Evolutionary conservation across 1,284 basidiomycete species (phyloP).

Genomic region (Uromyces viciae-fabae): DNA sequence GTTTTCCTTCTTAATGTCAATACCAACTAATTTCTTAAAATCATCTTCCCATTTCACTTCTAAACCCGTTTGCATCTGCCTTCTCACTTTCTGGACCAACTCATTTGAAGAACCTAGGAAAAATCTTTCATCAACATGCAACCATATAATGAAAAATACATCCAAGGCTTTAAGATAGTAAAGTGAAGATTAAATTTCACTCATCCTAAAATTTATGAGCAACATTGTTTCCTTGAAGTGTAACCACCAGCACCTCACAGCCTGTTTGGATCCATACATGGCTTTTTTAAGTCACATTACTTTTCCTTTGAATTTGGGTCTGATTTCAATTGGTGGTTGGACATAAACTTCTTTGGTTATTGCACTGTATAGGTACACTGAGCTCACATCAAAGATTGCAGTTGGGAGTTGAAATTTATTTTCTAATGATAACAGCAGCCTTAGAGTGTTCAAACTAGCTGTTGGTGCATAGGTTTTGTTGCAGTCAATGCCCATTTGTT

Average conservation of each 20-base stretch:
- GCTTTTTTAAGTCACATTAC: no score
- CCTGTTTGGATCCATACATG: no score
- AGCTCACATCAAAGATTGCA: neutral
- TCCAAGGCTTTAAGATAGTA: no score
- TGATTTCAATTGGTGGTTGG: neutral
- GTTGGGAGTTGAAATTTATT: neutral
- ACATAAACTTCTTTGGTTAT: neutral
- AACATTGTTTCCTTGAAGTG: no score
- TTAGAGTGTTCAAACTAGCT: neutral
- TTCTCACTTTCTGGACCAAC: neutral
- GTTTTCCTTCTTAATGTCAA: neutral
- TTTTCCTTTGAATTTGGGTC: no score
- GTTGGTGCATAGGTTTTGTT: conserved; percentile 2
- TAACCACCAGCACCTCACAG: no score
- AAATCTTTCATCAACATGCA: neutral
- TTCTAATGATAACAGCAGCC: neutral
- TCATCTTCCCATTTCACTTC: neutral
- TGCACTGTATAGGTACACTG: neutral
- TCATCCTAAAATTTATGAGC: no score
- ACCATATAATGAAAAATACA: no score
- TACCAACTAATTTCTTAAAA: neutral
- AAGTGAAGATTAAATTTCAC: no score
- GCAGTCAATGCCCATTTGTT: neutral
- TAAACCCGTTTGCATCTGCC: neutral
- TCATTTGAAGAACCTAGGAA: neutral